Conservation (phyloP, 371 early-diverging fungal species). For the Saksenaea oblongispora region DNA sequence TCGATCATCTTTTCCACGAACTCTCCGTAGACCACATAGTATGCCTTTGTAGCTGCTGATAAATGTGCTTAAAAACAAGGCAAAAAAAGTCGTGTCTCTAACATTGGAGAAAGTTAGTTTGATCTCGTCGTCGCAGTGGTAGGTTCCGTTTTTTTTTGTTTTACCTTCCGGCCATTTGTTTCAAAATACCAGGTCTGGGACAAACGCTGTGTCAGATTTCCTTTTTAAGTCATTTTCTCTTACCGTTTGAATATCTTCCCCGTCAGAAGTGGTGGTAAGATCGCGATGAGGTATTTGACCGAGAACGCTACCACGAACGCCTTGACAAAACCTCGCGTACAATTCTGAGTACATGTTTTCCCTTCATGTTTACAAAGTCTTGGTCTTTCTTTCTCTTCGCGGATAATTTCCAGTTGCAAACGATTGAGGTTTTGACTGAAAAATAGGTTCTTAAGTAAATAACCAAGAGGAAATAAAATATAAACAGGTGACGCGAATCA, state of each 20-base stretch:
- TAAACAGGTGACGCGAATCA: background rate
- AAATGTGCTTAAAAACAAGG: slow-evolving; percentile 79
- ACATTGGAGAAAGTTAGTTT: background rate
- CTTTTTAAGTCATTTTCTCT: background rate
- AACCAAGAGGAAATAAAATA: slow-evolving; percentile 8
- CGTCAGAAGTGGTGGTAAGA: slow-evolving; percentile 66
- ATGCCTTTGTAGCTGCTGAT: slow-evolving; percentile 79
- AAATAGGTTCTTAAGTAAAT: background rate
- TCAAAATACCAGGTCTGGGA: slow-evolving; percentile 55
- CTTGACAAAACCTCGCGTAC: slow-evolving; percentile 72
- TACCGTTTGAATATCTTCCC: slow-evolving; percentile 69
- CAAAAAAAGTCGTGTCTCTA: slow-evolving; percentile 79
- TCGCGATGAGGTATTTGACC: slow-evolving; percentile 77
- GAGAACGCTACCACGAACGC: slow-evolving; percentile 72
- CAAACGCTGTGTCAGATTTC: background rate
- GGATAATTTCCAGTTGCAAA: slow-evolving; percentile 47
- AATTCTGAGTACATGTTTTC: slow-evolving; percentile 75
- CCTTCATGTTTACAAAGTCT: slow-evolving; percentile 74
- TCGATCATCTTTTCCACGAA: slow-evolving; percentile 53
- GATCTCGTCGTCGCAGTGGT: background rate
- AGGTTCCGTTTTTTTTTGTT: background rate
- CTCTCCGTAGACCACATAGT: slow-evolving; percentile 69
- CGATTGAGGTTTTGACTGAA: slow-evolving; percentile 64
- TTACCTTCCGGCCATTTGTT: slow-evolving; percentile 60
- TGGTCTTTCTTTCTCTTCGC: slow-evolving; percentile 16